These are phyloP conservation scores for Ophiocytium majus DNA, from an alignment of 352 stramenopile species.

Conservation along the genomic window DNA sequence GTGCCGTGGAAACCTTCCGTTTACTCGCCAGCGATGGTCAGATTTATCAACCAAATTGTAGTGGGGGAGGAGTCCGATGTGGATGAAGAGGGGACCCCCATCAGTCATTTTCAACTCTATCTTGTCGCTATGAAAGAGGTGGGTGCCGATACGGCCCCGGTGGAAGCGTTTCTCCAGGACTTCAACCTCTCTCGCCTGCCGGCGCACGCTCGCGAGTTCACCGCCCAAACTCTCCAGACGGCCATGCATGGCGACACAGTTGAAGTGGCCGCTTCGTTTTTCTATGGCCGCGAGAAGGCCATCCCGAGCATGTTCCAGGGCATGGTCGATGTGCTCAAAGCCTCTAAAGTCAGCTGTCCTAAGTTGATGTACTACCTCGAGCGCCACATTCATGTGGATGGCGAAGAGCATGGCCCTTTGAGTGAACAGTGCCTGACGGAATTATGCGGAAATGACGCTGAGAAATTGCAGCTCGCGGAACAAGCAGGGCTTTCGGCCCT, in stretches of 20 bases:
- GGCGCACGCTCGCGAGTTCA: not conserved
- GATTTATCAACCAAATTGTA: conserved; percentile 14
- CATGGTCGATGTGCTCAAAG: not conserved
- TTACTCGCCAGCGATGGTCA: not conserved
- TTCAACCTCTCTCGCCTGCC: not conserved
- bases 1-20: not conserved
- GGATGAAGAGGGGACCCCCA: not conserved
- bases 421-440: not conserved
- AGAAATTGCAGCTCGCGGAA: not conserved
- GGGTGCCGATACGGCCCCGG: not conserved
- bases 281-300: not conserved
- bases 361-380: not conserved
- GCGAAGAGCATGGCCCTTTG: conserved; percentile 7
- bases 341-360: not conserved
- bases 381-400: conserved; percentile 5
- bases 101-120: conserved; percentile 8
- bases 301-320: not conserved
- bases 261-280: not conserved
- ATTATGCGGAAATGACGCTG: not conserved
- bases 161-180: not conserved
- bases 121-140: conserved; percentile 6
- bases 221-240: not conserved
- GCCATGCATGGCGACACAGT: not conserved
- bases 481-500: not conserved
- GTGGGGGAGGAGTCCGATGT: not conserved